These are phyloP conservation scores for Vicia sativa DNA, from an alignment of 306 rosid genomes.

Conservation along the genomic window DNA sequence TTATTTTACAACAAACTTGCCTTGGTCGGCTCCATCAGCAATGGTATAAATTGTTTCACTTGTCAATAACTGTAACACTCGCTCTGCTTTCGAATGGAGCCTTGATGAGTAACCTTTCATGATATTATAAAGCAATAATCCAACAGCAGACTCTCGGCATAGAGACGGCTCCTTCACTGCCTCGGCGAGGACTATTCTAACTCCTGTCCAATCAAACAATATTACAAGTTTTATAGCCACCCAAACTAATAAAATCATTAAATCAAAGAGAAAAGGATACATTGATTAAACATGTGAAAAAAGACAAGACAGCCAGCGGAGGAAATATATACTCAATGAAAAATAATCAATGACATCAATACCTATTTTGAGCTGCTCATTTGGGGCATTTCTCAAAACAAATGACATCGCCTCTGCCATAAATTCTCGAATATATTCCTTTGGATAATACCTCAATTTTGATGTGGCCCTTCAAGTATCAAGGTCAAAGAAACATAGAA, in stretches of 20 bases:
- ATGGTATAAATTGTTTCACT: slow-evolving; percentile 47
- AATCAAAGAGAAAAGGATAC: no score
- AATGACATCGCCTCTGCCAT: slow-evolving; percentile 87
- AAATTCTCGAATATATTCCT: slow-evolving; percentile 73
- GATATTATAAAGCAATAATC: slow-evolving; percentile 62
- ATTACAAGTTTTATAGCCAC: background rate
- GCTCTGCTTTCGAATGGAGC: slow-evolving; percentile 87
- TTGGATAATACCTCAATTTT: slow-evolving; percentile 75
- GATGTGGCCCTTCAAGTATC: slow-evolving; percentile 61
- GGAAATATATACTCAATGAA: background rate
- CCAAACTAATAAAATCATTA: no score
- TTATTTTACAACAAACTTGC: slow-evolving; percentile 48
- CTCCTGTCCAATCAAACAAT: slow-evolving; percentile 38
- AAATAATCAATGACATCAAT: slow-evolving; percentile 31
- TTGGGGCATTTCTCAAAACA: slow-evolving; percentile 76
- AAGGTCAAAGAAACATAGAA: slow-evolving; percentile 35
- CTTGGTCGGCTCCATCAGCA: slow-evolving; percentile 52
- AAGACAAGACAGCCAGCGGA: background rate
- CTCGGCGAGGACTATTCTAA: slow-evolving; percentile 53
- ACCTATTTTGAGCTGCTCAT: slow-evolving; percentile 79
- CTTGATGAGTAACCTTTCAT: slow-evolving; percentile 77
- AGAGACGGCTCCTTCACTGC: slow-evolving; percentile 65
- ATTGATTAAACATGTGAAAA: slow-evolving; percentile 1
- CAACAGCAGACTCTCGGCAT: slow-evolving; percentile 58
- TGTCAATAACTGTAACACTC: slow-evolving; percentile 63